Conservation (phyloP, 805 yeast genomes). For the Wickerhamiella lipophila region DNA sequence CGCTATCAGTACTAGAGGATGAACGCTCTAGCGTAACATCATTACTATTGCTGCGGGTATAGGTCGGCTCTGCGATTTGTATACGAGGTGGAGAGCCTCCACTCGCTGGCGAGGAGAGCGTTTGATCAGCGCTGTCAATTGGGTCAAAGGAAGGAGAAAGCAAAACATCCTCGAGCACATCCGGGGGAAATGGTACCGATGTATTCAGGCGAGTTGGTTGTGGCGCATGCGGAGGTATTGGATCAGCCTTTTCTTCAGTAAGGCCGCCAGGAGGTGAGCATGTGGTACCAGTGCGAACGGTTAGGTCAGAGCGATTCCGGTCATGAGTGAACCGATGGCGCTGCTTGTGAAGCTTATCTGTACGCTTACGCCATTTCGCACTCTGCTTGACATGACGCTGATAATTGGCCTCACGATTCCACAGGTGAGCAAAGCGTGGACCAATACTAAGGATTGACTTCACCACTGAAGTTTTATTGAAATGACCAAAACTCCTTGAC, state of each 20-base stretch:
- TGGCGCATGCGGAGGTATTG: background rate
- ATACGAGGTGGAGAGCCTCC: background rate
- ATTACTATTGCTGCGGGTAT: background rate
- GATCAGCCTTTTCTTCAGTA: too few species aligned
- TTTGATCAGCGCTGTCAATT: too few species aligned
- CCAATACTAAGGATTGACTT: background rate
- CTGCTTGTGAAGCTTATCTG: background rate
- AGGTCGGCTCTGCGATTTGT: background rate
- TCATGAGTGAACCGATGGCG: background rate
- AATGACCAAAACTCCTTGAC: conserved; percentile 1
- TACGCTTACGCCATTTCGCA: background rate
- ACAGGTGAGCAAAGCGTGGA: background rate
- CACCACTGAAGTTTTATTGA: background rate
- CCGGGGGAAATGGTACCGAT: background rate
- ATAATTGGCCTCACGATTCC: conserved; percentile 19
- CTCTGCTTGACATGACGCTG: background rate
- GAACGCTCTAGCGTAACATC: background rate
- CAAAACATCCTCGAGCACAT: background rate
- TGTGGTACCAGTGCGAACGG: background rate
- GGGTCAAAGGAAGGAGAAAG: too few species aligned
- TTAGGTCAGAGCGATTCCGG: background rate
- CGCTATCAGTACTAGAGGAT: background rate
- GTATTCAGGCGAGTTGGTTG: background rate
- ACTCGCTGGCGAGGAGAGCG: too few species aligned
- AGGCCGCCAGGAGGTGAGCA: background rate